phyloP scores from a whole-genome alignment of 2,329 filamentous ascomycete species.

The Thelonectria rubi region DNA sequence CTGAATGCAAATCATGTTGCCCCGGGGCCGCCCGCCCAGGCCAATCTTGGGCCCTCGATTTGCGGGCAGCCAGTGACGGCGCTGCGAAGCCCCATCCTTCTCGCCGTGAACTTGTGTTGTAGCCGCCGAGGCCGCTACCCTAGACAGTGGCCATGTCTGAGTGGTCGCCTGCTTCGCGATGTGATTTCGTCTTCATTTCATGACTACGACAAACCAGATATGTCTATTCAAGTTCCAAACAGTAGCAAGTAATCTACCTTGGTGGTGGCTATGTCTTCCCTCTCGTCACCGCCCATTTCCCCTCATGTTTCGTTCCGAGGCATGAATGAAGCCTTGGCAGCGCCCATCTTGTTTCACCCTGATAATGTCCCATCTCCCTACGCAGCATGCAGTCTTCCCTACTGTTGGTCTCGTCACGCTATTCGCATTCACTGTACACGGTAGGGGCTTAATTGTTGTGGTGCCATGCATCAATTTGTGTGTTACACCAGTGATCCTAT shows the following conservation, averaged over 20 bases:
- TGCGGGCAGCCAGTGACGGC: slow-evolving; percentile 4
- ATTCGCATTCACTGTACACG: background rate
- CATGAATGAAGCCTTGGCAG: slow-evolving; percentile 2
- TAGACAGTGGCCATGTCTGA: slow-evolving; percentile 5
- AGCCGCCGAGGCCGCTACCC: slow-evolving; percentile 21
- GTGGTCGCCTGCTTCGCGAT: background rate
- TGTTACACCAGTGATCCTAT: slow-evolving; percentile 28
- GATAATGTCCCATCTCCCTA: background rate
- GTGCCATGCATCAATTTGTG: slow-evolving; percentile 28
- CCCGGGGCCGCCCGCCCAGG: too few species aligned
- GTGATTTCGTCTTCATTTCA: background rate
- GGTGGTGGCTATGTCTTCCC: too few species aligned
- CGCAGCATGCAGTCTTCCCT: background rate
- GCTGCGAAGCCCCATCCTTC: background rate
- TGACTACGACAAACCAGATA: background rate
- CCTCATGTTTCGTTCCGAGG: background rate
- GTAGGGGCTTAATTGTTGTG: slow-evolving; percentile 8
- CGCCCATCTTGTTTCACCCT: slow-evolving; percentile 12
- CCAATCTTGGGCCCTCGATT: too few species aligned
- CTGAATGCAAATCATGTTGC: too few species aligned
- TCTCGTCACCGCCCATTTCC: background rate
- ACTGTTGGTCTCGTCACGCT: background rate
- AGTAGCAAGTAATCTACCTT: too few species aligned
- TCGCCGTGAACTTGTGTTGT: background rate
- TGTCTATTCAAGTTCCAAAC: too few species aligned